Percentiles rank a stretch among this genome's conserved stretches.
Conservation (phyloP, 805 yeast genomes). For the Yarrowia phangngaensis region DNA sequence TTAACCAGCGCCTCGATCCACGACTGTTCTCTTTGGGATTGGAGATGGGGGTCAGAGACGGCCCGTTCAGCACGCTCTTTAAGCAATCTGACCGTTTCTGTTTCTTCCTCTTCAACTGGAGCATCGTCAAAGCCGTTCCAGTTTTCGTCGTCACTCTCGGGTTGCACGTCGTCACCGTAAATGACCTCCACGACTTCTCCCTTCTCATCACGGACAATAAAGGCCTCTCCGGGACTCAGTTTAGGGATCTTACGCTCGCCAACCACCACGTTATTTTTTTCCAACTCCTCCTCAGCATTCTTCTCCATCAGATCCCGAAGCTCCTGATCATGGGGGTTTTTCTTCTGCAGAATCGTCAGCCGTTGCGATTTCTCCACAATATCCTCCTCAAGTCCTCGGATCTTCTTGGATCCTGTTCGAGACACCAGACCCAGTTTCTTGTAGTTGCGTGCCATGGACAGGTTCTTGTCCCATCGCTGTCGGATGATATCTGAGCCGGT, state of each 20-base stretch:
- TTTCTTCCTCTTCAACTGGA: slow-evolving; percentile 34
- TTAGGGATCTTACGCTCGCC: slow-evolving; percentile 55
- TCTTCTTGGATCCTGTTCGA: slow-evolving; percentile 60
- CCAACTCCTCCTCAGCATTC: slow-evolving; percentile 32
- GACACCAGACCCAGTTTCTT: slow-evolving; percentile 71
- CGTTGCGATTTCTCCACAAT: slow-evolving; percentile 37
- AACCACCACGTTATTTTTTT: slow-evolving; percentile 38
- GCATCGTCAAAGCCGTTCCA: slow-evolving; percentile 31
- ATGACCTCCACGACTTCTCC: slow-evolving; percentile 65
- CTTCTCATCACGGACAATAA: slow-evolving; percentile 63
- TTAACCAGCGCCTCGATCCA: slow-evolving; percentile 64
- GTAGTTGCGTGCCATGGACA: slow-evolving; percentile 84
- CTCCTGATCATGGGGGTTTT: slow-evolving; percentile 30
- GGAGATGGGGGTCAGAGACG: slow-evolving; percentile 49
- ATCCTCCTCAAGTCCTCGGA: slow-evolving; percentile 37
- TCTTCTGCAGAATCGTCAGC: slow-evolving; percentile 21
- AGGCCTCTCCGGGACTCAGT: slow-evolving; percentile 50
- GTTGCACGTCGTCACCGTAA: slow-evolving; percentile 54
- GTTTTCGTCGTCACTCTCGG: slow-evolving; percentile 33
- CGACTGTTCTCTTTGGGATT: slow-evolving; percentile 66
- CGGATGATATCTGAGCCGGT: slow-evolving; percentile 78
- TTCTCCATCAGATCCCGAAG: slow-evolving; percentile 17
- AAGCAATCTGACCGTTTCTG: slow-evolving; percentile 64
- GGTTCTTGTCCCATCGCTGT: slow-evolving; percentile 80
- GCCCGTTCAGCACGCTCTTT: slow-evolving; percentile 54